Percentiles rank a stretch among this genome's conserved stretches.
Evolutionary conservation across 805 yeast genomes (phyloP).

Genomic region (Wickerhamomyces rabaulensis): DNA sequence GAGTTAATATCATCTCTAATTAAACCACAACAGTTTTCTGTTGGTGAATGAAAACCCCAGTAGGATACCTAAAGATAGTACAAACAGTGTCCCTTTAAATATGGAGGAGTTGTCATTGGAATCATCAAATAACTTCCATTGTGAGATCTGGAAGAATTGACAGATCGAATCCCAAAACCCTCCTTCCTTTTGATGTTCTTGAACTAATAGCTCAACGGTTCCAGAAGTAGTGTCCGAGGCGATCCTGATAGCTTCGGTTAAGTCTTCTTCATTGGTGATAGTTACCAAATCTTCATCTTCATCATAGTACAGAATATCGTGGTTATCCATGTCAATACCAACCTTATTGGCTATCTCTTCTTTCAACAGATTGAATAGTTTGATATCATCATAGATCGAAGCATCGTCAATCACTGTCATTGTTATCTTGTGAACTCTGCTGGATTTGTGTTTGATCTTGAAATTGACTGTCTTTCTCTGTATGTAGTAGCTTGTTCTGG

Average conservation of each 20-base stretch:
- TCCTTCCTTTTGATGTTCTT: background rate
- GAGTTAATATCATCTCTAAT: too few species aligned
- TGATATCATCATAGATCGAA: constrained; percentile 17
- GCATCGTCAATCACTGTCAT: constrained; percentile 19
- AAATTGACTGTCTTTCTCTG: constrained; percentile 16
- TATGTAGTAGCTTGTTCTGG: constrained; percentile 18
- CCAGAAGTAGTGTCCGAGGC: constrained; percentile 16
- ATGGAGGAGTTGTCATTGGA: constrained; percentile 1
- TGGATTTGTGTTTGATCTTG: constrained; percentile 12
- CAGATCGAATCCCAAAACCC: background rate
- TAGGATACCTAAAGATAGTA: constrained; percentile 19
- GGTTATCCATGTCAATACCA: constrained; percentile 10
- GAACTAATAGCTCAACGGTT: constrained; percentile 2
- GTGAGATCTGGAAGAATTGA: constrained; percentile 3
- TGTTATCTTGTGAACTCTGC: constrained; percentile 18
- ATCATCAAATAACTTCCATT: background rate
- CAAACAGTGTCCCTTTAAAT: constrained; percentile 13
- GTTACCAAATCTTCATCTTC: constrained; percentile 32
- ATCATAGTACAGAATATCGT: constrained; percentile 33
- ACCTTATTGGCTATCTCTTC: constrained; percentile 21
- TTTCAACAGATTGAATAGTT: constrained; percentile 19
- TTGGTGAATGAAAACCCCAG: constrained; percentile 16
- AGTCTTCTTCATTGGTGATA: constrained; percentile 30
- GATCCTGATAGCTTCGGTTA: constrained; percentile 23
- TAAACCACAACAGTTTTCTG: background rate